These are phyloP conservation scores for Alnus rubra DNA, from an alignment of 306 rosid genomes.

Conservation along the genomic window DNA sequence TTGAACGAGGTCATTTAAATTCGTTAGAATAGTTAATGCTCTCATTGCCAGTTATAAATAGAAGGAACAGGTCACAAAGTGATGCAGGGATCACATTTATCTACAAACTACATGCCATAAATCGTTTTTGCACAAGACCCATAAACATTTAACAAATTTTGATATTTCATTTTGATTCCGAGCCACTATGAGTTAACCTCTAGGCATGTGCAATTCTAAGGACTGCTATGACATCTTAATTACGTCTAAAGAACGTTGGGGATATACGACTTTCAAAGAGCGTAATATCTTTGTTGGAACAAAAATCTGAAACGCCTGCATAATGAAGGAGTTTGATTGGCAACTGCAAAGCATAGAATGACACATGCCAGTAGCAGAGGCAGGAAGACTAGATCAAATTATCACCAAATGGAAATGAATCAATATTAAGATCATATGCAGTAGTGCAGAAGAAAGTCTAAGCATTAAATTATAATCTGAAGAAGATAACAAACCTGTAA, in stretches of 20 bases:
- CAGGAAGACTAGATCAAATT: not conserved
- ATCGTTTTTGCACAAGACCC: not conserved
- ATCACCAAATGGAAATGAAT: not conserved
- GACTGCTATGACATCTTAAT: not conserved
- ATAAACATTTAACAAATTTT: not conserved
- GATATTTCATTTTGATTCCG: not conserved
- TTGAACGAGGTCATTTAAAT: not conserved
- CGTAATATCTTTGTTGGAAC: not conserved
- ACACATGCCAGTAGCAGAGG: not conserved
- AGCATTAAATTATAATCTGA: not conserved
- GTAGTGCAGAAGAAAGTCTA: constrained; percentile 12
- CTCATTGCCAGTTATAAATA: not conserved
- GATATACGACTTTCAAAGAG: not conserved
- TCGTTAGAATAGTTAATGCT: not conserved
- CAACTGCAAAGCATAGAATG: not conserved
- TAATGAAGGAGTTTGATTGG: not conserved
- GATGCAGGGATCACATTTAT: not conserved
- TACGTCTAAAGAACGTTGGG: not conserved
- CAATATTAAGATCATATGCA: not conserved
- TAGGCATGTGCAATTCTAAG: not conserved
- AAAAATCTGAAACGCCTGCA: not conserved
- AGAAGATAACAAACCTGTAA: constrained; percentile 49
- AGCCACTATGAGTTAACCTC: not conserved
- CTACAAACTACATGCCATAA: not conserved
- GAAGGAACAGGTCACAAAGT: not conserved